A percentile compares a stretch with the other conserved stretches of the same genome.
phyloP scores from a whole-genome alignment of 1,139 yeast genomes.

The Candida sanyaensis region DNA sequence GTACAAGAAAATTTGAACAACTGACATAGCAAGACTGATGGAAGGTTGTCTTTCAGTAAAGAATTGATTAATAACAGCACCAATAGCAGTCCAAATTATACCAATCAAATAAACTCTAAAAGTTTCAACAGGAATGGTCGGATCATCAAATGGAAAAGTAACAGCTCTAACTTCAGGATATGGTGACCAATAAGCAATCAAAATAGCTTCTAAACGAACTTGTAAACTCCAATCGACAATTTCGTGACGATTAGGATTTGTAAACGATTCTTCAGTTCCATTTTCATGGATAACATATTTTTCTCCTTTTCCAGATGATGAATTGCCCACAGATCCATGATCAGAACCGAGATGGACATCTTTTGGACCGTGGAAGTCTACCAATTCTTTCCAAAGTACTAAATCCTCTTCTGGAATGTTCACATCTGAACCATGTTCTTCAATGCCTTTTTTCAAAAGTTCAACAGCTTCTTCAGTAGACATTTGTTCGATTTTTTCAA shows the following conservation, averaged over 20 bases:
- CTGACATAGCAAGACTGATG: slow-evolving; percentile 44
- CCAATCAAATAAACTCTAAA: slow-evolving; percentile 57
- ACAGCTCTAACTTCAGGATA: slow-evolving; percentile 68
- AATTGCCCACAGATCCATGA: neutral
- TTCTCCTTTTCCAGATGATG: neutral
- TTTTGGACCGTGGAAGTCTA: slow-evolving; percentile 3
- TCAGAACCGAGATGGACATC: neutral
- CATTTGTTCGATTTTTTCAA: slow-evolving; percentile 29
- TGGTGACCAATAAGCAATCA: slow-evolving; percentile 56
- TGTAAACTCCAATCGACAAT: slow-evolving; percentile 28
- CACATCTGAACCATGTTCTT: slow-evolving; percentile 20
- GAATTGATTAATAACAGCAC: slow-evolving; percentile 60
- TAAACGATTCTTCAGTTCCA: neutral
- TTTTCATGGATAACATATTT: neutral
- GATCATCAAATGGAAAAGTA: slow-evolving; percentile 55
- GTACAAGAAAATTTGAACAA: slow-evolving; percentile 27
- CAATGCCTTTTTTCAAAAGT: slow-evolving; percentile 20
- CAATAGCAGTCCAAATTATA: slow-evolving; percentile 49
- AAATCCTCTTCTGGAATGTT: slow-evolving; percentile 15
- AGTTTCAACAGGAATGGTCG: slow-evolving; percentile 53
- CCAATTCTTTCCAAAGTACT: slow-evolving; percentile 6
- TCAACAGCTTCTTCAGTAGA: slow-evolving; percentile 23
- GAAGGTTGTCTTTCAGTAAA: slow-evolving; percentile 58
- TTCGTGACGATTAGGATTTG: neutral
- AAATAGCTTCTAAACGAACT: slow-evolving; percentile 42